Evolutionary conservation across 2,329 filamentous ascomycete species (phyloP).

Genomic region (Colletotrichum zoysiae): DNA sequence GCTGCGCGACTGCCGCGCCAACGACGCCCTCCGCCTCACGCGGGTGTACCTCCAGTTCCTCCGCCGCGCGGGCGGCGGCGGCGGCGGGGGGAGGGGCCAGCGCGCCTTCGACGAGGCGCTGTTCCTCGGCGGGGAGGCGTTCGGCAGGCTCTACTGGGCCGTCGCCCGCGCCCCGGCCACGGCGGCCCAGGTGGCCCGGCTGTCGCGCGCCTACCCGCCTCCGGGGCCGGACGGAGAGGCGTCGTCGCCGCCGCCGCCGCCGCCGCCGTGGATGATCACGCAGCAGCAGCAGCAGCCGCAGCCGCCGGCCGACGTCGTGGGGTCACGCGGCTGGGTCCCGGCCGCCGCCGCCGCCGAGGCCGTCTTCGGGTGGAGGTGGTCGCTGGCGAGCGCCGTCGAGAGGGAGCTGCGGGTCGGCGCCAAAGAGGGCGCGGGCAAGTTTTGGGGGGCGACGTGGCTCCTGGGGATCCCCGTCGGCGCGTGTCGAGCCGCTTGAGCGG

Average conservation of each 20-base stretch:
- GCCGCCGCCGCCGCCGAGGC: slow-evolving; percentile 15
- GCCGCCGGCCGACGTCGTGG: slow-evolving; percentile 21
- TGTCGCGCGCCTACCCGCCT: slow-evolving; percentile 33
- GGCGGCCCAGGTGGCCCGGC: slow-evolving; percentile 16
- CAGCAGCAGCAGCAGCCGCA: background rate
- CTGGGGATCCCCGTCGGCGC: slow-evolving; percentile 43
- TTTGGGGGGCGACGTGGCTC: slow-evolving; percentile 45
- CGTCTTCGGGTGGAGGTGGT: slow-evolving; percentile 22
- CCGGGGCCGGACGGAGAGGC: background rate
- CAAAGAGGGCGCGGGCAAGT: slow-evolving; percentile 44
- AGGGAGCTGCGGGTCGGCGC: slow-evolving; percentile 44
- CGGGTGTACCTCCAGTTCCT: slow-evolving; percentile 50
- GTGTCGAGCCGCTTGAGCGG: background rate
- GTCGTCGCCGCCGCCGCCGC: background rate
- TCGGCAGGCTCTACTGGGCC: slow-evolving; percentile 48
- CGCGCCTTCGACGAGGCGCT: slow-evolving; percentile 47
- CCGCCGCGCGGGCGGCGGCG: slow-evolving; percentile 41
- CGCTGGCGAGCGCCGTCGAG: slow-evolving; percentile 36
- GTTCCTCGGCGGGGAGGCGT: slow-evolving; percentile 44
- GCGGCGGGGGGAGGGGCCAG: too few species aligned
- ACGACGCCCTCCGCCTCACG: slow-evolving; percentile 50
- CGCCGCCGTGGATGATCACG: slow-evolving; percentile 22
- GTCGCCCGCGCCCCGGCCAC: slow-evolving; percentile 5
- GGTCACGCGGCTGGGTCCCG: slow-evolving; percentile 11
- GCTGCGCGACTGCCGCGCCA: slow-evolving; percentile 49